Percentiles rank a stretch among this genome's conserved stretches.
Evolutionary conservation across 768 basidiomycete genomes (phyloP).

Genomic region (Rhodosporidiobolus sp.): DNA sequence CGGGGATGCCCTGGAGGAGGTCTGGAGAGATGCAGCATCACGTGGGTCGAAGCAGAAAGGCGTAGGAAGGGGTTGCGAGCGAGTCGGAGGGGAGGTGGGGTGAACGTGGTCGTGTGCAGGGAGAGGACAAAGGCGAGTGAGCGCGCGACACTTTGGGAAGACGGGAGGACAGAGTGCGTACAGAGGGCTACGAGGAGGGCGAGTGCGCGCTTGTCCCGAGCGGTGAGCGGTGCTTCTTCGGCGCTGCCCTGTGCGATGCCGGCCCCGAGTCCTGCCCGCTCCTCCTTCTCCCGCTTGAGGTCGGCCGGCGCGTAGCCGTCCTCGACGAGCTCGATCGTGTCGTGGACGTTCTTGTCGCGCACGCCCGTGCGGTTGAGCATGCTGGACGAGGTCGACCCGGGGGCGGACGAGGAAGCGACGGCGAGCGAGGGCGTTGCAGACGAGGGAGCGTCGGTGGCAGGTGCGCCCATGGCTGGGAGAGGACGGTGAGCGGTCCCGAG

Average conservation of each 20-base stretch:
- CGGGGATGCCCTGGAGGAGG: constrained; percentile 77
- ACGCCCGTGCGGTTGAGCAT: constrained; percentile 16
- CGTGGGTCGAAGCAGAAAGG: too few relatives aligned
- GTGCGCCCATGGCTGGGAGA: neutral
- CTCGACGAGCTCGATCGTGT: constrained; percentile 29
- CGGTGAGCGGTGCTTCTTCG: constrained; percentile 54
- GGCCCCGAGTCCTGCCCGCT: neutral
- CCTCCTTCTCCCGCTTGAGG: neutral
- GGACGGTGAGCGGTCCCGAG: too few relatives aligned
- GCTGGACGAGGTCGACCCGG: neutral
- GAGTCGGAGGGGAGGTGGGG: constrained; percentile 13
- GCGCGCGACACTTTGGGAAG: constrained; percentile 4
- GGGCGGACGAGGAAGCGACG: neutral
- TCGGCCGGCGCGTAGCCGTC: neutral
- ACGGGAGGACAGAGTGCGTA: constrained; percentile 54
- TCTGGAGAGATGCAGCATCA: constrained; percentile 46
- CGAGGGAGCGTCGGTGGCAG: neutral
- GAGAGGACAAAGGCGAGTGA: constrained; percentile 12
- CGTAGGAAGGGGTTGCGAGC: neutral
- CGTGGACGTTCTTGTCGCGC: constrained; percentile 14
- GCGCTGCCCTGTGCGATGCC: constrained; percentile 1
- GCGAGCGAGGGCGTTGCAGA: neutral
- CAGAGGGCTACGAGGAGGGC: constrained; percentile 79
- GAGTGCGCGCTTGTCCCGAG: constrained; percentile 80
- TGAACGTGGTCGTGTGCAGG: neutral